These are phyloP conservation scores for Umbilicus rupestris DNA, from an alignment of 164 flowering plant species.

Conservation along the genomic window DNA sequence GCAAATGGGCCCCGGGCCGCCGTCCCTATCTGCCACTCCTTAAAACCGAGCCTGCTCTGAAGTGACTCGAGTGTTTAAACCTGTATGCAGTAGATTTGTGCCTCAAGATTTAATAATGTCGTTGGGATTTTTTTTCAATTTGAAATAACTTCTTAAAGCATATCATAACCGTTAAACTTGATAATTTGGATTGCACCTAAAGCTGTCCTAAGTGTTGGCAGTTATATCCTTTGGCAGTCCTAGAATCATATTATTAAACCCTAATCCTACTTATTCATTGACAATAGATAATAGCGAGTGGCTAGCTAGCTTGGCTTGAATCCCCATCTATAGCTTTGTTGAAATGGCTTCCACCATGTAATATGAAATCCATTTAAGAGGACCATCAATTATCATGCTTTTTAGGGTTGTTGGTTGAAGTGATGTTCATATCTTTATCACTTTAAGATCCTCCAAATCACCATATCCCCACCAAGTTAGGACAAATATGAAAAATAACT, in stretches of 20 bases:
- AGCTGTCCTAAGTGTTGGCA: not conserved
- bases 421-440: not conserved
- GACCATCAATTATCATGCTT: not conserved
- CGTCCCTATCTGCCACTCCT: too few relatives aligned
- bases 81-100: too few relatives aligned
- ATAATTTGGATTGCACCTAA: not conserved
- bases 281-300: not conserved
- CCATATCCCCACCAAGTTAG: not conserved
- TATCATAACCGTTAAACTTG: not conserved
- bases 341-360: slow-evolving; percentile 4
- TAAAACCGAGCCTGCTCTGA: too few relatives aligned
- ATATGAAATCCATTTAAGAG: not conserved
- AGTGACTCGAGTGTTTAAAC: too few relatives aligned
- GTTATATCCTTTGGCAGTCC: too few relatives aligned
- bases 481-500: not conserved
- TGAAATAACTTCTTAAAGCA: not conserved
- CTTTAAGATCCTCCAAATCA: not conserved
- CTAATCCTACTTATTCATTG: not conserved
- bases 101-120: too few relatives aligned
- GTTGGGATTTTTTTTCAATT: too few relatives aligned
- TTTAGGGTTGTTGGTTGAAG: slow-evolving; percentile 5
- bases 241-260: not conserved
- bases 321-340: too few relatives aligned
- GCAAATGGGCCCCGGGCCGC: too few relatives aligned
- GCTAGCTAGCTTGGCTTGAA: slow-evolving; percentile 2